phyloP scores from a whole-genome alignment of 805 yeast genomes.

The Candida awuae region DNA sequence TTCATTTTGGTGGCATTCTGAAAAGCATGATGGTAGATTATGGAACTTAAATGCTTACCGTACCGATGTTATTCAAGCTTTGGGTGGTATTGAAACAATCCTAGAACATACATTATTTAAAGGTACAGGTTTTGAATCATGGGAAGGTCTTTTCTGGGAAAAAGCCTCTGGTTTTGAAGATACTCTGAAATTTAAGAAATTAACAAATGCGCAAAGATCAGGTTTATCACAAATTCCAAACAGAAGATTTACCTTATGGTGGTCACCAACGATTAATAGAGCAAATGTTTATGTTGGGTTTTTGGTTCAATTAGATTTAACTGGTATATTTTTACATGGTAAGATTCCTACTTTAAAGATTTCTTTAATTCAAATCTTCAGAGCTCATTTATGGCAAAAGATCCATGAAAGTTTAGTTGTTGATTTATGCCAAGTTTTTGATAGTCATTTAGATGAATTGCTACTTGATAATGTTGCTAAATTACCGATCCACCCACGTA shows the following conservation, averaged over 20 bases:
- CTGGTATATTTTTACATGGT: slow-evolving; percentile 96
- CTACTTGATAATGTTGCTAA: slow-evolving; percentile 83
- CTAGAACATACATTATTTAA: slow-evolving; percentile 90
- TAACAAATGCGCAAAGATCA: slow-evolving; percentile 95
- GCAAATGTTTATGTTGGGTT: slow-evolving; percentile 98
- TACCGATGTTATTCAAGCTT: slow-evolving; percentile 92
- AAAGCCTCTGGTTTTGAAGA: slow-evolving; percentile 97
- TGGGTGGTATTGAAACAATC: slow-evolving; percentile 96
- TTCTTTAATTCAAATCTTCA: slow-evolving; percentile 88
- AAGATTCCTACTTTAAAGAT: slow-evolving; percentile 95
- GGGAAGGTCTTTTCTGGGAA: slow-evolving; percentile 99
- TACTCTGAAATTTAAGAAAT: slow-evolving; percentile 84
- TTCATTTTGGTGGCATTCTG: slow-evolving; percentile 96
- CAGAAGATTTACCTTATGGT: slow-evolving; percentile 95
- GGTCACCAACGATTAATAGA: slow-evolving; percentile 98
- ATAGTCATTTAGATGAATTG: slow-evolving; percentile 73
- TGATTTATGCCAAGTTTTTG: slow-evolving; percentile 87
- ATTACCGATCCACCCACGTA: slow-evolving; percentile 92
- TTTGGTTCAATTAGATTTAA: slow-evolving; percentile 87
- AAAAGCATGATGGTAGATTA: slow-evolving; percentile 88
- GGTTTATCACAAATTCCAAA: slow-evolving; percentile 97
- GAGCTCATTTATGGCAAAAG: slow-evolving; percentile 99
- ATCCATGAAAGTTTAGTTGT: slow-evolving; percentile 93
- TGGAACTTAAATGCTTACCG: slow-evolving; percentile 93
- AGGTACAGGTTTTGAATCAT: slow-evolving; percentile 94